Percentiles rank a stretch among this genome's conserved stretches.
Evolutionary conservation across 805 yeast genomes (phyloP).

Genomic region (Yamadazyma nakazawae): DNA sequence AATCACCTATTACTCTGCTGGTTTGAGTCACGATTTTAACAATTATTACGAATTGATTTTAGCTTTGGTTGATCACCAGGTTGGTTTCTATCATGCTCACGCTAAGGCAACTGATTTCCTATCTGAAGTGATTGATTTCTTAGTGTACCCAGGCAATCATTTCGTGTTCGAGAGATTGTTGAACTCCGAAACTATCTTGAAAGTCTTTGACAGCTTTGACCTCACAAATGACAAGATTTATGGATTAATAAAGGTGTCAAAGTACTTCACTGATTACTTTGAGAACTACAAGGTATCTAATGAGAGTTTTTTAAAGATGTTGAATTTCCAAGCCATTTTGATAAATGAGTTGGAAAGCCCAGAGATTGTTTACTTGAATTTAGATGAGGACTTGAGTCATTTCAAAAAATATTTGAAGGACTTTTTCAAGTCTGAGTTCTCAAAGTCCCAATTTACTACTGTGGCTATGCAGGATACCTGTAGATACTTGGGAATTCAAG

Average conservation of each 20-base stretch:
- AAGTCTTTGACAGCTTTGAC: conserved; percentile 24
- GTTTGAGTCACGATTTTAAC: conserved; percentile 18
- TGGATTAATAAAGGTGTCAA: conserved; percentile 27
- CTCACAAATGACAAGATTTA: conserved; percentile 29
- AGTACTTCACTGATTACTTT: conserved; percentile 18
- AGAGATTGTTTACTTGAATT: conserved; percentile 34
- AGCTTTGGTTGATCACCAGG: conserved; percentile 34
- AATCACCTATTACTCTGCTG: conserved; percentile 22
- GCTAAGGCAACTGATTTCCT: conserved; percentile 26
- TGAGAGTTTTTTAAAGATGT: conserved; percentile 6
- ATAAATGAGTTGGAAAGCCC: conserved; percentile 38
- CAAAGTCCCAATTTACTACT: not conserved
- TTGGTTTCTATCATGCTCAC: conserved; percentile 19
- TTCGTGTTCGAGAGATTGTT: conserved; percentile 18
- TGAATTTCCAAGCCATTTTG: conserved; percentile 28
- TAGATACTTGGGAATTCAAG: conserved; percentile 10
- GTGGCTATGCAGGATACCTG: conserved; percentile 1
- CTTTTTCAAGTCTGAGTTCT: not conserved
- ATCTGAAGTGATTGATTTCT: conserved; percentile 25
- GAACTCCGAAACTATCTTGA: conserved; percentile 28
- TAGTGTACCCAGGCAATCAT: conserved; percentile 13
- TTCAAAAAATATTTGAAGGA: conserved; percentile 14
- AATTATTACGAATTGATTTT: conserved; percentile 31
- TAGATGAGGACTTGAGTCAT: conserved; percentile 20
- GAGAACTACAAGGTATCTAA: not conserved